Percentiles rank a stretch among this genome's conserved stretches.
phyloP scores from a whole-genome alignment of 148 eudicot genomes.

The Selenicereus undatus region DNA sequence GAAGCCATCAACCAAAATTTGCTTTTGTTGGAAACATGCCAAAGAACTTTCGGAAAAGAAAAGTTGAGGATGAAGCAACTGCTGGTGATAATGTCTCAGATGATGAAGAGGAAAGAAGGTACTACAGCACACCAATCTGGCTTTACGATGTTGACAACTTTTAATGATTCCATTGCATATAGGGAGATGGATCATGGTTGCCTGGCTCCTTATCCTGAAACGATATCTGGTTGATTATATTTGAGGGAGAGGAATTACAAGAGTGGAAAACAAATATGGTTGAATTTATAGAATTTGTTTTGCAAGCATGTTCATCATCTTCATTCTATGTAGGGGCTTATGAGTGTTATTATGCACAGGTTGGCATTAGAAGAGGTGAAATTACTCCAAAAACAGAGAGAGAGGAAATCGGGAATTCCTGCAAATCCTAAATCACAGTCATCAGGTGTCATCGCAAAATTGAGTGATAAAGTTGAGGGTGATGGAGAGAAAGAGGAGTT shows the following conservation, averaged over 20 bases:
- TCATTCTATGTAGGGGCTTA: constrained; percentile 1
- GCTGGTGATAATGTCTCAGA: constrained; percentile 27
- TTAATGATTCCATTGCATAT: neutral
- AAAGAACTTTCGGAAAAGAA: constrained; percentile 68
- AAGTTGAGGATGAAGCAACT: constrained; percentile 38
- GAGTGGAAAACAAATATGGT: neutral
- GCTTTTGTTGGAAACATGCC: constrained; percentile 13
- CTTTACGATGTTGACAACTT: neutral
- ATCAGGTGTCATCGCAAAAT: constrained; percentile 35
- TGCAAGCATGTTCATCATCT: neutral
- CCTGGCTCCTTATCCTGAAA: neutral
- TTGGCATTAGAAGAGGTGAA: constrained; percentile 87
- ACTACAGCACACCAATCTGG: neutral
- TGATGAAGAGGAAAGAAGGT: constrained; percentile 63
- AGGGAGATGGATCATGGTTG: neutral
- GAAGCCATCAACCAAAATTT: neutral
- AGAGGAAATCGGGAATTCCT: constrained; percentile 67
- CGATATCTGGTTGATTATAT: neutral
- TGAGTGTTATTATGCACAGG: constrained; percentile 32
- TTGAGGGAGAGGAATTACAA: neutral
- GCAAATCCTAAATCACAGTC: constrained; percentile 43
- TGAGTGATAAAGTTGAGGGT: constrained; percentile 47
- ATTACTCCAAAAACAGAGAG: constrained; percentile 86
- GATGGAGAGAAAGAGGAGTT: constrained; percentile 92
- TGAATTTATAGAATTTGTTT: neutral